phyloP scores from a whole-genome alignment of 2,329 filamentous ascomycete species.

The Acarospora socialis region DNA sequence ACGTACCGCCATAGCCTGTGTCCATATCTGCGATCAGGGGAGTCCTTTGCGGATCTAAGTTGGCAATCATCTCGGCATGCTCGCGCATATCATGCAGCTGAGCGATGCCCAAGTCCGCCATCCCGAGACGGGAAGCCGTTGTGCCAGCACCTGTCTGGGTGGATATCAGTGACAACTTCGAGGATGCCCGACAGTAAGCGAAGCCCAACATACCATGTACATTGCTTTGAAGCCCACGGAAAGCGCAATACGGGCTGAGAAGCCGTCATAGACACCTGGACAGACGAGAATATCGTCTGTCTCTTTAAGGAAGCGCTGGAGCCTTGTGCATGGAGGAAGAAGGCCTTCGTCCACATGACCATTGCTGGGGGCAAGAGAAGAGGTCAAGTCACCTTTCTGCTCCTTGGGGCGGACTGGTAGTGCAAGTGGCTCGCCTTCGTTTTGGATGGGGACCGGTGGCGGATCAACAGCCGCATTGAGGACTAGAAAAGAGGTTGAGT shows the following conservation, averaged over 20 bases:
- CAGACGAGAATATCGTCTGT: conserved; percentile 37
- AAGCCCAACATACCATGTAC: conserved; percentile 46
- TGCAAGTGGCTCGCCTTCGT: too few relatives aligned
- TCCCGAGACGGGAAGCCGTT: conserved; percentile 44
- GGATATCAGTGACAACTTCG: background rate
- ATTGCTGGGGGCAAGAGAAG: too few relatives aligned
- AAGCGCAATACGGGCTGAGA: conserved; percentile 49
- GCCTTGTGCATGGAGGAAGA: too few relatives aligned
- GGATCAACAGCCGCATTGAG: too few relatives aligned
- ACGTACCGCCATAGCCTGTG: conserved; percentile 15
- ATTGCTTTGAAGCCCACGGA: conserved; percentile 48
- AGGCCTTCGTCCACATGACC: too few relatives aligned
- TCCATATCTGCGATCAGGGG: conserved; percentile 31
- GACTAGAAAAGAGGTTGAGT: too few relatives aligned
- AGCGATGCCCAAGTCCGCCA: conserved; percentile 48
- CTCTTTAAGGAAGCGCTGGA: conserved; percentile 29
- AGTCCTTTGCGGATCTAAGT: conserved; percentile 34
- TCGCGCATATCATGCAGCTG: conserved; percentile 48
- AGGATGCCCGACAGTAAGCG: background rate
- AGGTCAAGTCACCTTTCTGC: too few relatives aligned
- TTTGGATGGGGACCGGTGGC: too few relatives aligned
- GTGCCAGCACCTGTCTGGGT: conserved; percentile 48
- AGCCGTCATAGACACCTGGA: conserved; percentile 55
- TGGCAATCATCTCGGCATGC: conserved; percentile 52
- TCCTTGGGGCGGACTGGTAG: too few relatives aligned